phyloP scores from a whole-genome alignment of 441 rosid genomes.

The Iberis amara region DNA sequence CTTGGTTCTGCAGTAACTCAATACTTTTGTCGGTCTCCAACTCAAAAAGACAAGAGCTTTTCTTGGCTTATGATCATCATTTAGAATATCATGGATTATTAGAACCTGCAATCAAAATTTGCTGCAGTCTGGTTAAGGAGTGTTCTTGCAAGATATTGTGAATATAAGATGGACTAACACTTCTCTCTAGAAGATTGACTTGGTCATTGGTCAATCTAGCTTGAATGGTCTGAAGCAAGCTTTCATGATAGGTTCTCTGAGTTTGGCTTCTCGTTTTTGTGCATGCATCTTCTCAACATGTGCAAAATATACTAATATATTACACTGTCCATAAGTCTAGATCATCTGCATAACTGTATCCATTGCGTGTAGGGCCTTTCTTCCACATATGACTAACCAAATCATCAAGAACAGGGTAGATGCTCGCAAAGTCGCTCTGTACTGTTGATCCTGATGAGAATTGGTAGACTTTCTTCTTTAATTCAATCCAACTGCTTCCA shows the following conservation, averaged over 20 bases:
- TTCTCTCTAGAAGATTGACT: conserved; percentile 1
- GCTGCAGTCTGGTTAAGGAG: conserved; percentile 1
- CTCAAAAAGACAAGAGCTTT: conserved; percentile 14
- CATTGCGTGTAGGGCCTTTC: conserved; percentile 21
- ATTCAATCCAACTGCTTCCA: conserved; percentile 38
- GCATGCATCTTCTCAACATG: conserved; percentile 19
- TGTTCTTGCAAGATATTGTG: conserved; percentile 14
- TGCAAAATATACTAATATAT: conserved; percentile 13
- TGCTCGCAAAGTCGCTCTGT: conserved; percentile 36
- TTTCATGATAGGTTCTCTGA: conserved; percentile 10
- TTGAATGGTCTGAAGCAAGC: conserved; percentile 16
- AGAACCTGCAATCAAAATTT: conserved; percentile 19
- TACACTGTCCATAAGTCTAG: conserved; percentile 16
- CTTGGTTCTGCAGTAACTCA: conserved; percentile 7
- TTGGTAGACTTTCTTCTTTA: conserved; percentile 29
- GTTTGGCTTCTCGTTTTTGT: not conserved
- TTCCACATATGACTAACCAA: conserved; percentile 46
- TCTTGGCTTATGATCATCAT: conserved; percentile 11
- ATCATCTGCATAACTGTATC: conserved; percentile 12
- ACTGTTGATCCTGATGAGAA: conserved; percentile 41
- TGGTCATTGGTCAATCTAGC: conserved; percentile 7
- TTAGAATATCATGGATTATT: conserved; percentile 3
- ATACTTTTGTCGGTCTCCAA: not conserved
- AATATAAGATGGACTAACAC: not conserved
- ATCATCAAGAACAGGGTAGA: conserved; percentile 41